phyloP scores from a whole-genome alignment of 805 yeast genomes.

The Saccharomycopsis oosterbeekiorum region DNA sequence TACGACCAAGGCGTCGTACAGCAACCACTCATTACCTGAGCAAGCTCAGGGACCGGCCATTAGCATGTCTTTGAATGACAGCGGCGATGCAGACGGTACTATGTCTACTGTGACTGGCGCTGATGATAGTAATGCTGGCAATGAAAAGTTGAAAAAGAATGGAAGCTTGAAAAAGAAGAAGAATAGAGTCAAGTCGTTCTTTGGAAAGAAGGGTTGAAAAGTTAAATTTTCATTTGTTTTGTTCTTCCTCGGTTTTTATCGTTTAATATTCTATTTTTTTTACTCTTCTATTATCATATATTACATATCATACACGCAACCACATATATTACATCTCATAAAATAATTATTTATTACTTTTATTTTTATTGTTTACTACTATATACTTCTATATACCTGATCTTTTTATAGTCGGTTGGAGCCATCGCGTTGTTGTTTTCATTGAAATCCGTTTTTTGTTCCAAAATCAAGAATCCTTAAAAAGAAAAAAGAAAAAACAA shows the following conservation, averaged over 20 bases:
- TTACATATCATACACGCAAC: neutral
- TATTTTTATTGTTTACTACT: no score
- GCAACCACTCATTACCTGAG: neutral
- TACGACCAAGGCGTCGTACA: neutral
- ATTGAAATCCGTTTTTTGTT: no score
- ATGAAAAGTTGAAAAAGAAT: conserved; percentile 13
- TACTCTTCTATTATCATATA: neutral
- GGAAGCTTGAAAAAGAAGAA: conserved; percentile 1
- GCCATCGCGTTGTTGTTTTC: no score
- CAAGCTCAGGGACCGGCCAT: conserved; percentile 2
- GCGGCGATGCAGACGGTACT: neutral
- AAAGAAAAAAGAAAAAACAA: no score
- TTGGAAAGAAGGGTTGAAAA: conserved; percentile 10
- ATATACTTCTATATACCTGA: neutral
- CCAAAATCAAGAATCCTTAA: no score
- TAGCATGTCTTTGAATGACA: neutral
- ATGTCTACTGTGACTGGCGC: conserved; percentile 2
- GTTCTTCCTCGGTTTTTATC: neutral
- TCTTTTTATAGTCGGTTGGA: neutral
- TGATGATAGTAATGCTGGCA: conserved; percentile 9
- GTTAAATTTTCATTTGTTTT: neutral
- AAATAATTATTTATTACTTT: neutral
- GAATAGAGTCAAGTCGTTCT: conserved; percentile 9
- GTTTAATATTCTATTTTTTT: neutral
- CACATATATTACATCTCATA: neutral